Evolutionary conservation across 2,329 filamentous ascomycete genomes (phyloP).

Genomic region (Colletotrichum higginsianum): DNA sequence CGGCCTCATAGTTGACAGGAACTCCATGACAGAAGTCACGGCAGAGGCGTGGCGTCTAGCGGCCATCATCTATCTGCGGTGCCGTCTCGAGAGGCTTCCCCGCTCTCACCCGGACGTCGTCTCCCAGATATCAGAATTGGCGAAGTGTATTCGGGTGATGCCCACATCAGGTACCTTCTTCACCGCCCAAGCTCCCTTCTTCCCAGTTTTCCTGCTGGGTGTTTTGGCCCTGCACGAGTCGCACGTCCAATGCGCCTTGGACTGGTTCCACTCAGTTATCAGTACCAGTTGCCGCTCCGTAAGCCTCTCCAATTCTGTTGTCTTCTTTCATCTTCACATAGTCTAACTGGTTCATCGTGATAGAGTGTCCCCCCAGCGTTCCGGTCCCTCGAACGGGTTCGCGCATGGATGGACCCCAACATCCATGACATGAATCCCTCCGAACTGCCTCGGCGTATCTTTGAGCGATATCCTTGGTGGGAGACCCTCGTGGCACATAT

Average conservation of each 20-base stretch:
- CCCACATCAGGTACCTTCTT: slow-evolving; percentile 58
- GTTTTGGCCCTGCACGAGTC: slow-evolving; percentile 50
- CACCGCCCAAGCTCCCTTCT: slow-evolving; percentile 58
- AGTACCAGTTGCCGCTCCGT: slow-evolving; percentile 57
- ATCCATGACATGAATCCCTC: slow-evolving; percentile 37
- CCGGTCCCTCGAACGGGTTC: slow-evolving; percentile 51
- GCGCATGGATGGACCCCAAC: slow-evolving; percentile 53
- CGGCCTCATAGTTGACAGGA: slow-evolving; percentile 23
- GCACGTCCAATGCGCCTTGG: slow-evolving; percentile 49
- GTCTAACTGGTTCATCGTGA: slow-evolving; percentile 3
- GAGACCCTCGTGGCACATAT: slow-evolving; percentile 55
- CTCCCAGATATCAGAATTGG: slow-evolving; percentile 51
- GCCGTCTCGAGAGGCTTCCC: slow-evolving; percentile 56
- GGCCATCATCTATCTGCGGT: slow-evolving; percentile 57
- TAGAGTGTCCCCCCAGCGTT: slow-evolving; percentile 59
- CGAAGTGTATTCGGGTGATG: slow-evolving; percentile 56
- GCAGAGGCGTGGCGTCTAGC: slow-evolving; percentile 60
- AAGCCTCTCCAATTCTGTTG: slow-evolving; percentile 45
- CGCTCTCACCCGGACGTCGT: slow-evolving; percentile 55
- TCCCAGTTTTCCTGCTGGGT: slow-evolving; percentile 59
- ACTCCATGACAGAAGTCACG: slow-evolving; percentile 57
- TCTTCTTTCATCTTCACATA: background rate
- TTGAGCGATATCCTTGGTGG: slow-evolving; percentile 56
- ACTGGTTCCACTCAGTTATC: slow-evolving; percentile 57
- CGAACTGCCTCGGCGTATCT: slow-evolving; percentile 46